Conservation (phyloP, 2,329 filamentous ascomycete species). For the Verruconis gallopava region DNA sequence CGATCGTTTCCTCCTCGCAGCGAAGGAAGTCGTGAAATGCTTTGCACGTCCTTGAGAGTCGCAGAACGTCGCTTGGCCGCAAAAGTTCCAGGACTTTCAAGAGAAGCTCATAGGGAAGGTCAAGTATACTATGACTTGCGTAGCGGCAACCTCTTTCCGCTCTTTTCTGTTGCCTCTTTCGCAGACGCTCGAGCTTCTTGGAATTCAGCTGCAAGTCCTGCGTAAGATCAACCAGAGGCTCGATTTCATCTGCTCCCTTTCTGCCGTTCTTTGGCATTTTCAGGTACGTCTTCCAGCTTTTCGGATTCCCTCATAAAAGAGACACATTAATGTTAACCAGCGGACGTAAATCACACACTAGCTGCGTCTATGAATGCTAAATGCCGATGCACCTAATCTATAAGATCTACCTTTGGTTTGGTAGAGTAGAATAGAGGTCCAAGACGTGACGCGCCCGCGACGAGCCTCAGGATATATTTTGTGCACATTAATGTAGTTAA, state of each 20-base stretch:
- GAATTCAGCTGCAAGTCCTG: slow-evolving; percentile 35
- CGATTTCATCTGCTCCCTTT: slow-evolving; percentile 19
- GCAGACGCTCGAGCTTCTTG: slow-evolving; percentile 38
- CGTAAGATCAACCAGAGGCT: slow-evolving; percentile 38
- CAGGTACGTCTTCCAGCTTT: too few species aligned
- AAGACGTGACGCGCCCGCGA: too few species aligned
- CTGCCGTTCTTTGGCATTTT: not conserved
- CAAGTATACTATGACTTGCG: slow-evolving; percentile 23
- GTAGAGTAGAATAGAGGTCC: too few species aligned
- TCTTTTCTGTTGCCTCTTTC: slow-evolving; percentile 32
- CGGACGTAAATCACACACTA: too few species aligned
- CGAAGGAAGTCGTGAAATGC: slow-evolving; percentile 32
- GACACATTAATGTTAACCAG: too few species aligned
- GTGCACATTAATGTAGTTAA: too few species aligned
- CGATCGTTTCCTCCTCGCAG: slow-evolving; percentile 32
- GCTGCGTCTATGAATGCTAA: too few species aligned
- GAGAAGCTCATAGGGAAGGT: slow-evolving; percentile 42
- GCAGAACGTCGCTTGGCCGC: slow-evolving; percentile 38
- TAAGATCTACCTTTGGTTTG: too few species aligned
- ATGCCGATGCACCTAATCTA: too few species aligned
- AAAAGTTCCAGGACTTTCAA: slow-evolving; percentile 35
- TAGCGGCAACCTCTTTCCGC: slow-evolving; percentile 20
- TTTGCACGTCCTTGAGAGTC: slow-evolving; percentile 30
- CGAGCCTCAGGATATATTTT: too few species aligned
- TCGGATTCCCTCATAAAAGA: too few species aligned